phyloP scores from a whole-genome alignment of 2,329 filamentous ascomycete species.

The Penicillium brevicompactum region DNA sequence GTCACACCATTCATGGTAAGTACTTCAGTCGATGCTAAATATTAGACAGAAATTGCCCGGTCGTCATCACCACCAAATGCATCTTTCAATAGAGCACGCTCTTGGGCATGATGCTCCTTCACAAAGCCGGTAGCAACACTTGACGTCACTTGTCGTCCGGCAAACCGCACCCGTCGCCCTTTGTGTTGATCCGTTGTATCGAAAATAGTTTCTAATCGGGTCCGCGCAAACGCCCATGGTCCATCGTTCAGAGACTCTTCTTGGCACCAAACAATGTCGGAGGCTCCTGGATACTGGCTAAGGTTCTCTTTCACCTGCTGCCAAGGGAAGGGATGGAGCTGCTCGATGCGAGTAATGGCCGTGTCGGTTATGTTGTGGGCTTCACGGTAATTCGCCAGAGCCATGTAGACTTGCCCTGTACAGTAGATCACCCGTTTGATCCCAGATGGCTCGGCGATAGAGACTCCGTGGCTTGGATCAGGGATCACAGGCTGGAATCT shows the following conservation, averaged over 20 bases:
- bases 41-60: background rate
- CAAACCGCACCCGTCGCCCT: constrained; percentile 93
- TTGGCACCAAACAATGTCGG: constrained; percentile 95
- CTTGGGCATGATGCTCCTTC: constrained; percentile 82
- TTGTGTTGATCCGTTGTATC: constrained; percentile 89
- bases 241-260: constrained; percentile 97
- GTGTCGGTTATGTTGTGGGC: constrained; percentile 83
- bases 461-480: constrained; percentile 79
- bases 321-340: constrained; percentile 98
- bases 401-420: constrained; percentile 88
- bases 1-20: no score
- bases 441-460: constrained; percentile 75
- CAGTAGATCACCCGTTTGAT: constrained; percentile 94
- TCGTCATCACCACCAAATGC: constrained; percentile 47
- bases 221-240: constrained; percentile 92
- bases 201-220: constrained; percentile 90
- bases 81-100: constrained; percentile 73
- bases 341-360: constrained; percentile 94
- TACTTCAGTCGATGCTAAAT: no score
- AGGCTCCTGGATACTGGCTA: constrained; percentile 91
- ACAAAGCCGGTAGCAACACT: constrained; percentile 92
- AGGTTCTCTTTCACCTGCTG: constrained; percentile 92
- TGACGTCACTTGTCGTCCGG: constrained; percentile 87
- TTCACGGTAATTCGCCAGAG: constrained; percentile 85
- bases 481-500: constrained; percentile 96